A percentile compares a stretch with the other conserved stretches of the same genome.
Evolutionary conservation across 371 early-diverging fungal genomes (phyloP).

Genomic region (Mortierella sp.): DNA sequence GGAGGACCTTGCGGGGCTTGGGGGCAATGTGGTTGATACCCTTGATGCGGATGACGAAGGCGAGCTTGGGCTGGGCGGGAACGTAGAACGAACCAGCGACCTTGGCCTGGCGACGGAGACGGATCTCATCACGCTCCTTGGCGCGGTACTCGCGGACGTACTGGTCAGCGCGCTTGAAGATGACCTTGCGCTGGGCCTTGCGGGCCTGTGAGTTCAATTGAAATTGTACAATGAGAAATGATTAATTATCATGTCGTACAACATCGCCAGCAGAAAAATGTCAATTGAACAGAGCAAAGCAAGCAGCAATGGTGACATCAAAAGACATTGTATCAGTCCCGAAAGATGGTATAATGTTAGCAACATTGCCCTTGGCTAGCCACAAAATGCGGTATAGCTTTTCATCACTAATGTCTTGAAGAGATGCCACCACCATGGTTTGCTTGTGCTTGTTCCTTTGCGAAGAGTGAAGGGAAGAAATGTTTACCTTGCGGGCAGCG

Average conservation of each 20-base stretch:
- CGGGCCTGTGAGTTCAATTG: constrained; percentile 30
- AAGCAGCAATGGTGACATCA: not conserved
- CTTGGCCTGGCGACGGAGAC: constrained; percentile 94
- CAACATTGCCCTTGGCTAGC: constrained; percentile 76
- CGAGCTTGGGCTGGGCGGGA: constrained; percentile 97
- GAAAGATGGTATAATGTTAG: constrained; percentile 86
- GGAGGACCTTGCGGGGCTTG: constrained; percentile 99
- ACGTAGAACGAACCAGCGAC: constrained; percentile 94
- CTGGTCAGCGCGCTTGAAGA: constrained; percentile 98
- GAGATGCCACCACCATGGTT: constrained; percentile 4
- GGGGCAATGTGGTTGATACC: constrained; percentile 99
- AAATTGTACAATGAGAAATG: not conserved
- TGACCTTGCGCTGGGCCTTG: constrained; percentile 88
- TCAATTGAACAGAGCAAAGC: not conserved
- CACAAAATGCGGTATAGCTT: constrained; percentile 59
- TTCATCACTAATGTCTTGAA: constrained; percentile 66
- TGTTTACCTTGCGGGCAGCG: constrained; percentile 81
- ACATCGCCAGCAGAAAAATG: not conserved
- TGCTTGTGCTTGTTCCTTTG: not conserved
- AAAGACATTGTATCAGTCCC: constrained; percentile 74
- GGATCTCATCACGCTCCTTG: constrained; percentile 90
- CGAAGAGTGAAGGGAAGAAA: not conserved
- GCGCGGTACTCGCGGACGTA: constrained; percentile 96
- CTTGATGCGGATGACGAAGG: constrained; percentile 97
- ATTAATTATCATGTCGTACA: not conserved